phyloP scores from a whole-genome alignment of 306 rosid species.

The Crotalaria pallida region DNA sequence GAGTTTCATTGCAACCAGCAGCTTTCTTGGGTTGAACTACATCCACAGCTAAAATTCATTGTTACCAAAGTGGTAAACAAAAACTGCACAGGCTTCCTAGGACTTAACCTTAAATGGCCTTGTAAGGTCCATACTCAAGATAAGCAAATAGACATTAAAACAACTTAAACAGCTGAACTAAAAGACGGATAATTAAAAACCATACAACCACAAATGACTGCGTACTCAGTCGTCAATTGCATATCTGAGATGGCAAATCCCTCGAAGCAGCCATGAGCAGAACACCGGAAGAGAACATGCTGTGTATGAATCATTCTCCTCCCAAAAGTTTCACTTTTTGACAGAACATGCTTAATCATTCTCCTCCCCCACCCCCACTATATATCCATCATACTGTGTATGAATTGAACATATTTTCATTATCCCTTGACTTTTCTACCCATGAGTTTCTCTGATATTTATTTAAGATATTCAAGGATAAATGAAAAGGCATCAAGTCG shows the following conservation, averaged over 20 bases:
- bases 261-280: not conserved
- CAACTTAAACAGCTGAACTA: not conserved
- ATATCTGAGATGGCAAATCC: not conserved
- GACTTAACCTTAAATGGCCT: not conserved
- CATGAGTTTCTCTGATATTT: not conserved
- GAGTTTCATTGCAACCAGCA: not conserved
- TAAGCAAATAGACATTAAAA: not conserved
- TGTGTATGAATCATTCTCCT: no score
- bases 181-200: not conserved
- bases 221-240: not conserved
- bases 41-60: not conserved
- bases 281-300: not conserved
- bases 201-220: not conserved
- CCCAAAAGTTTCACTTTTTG: not conserved
- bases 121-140: not conserved
- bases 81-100: not conserved
- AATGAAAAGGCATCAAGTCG: constrained; percentile 16
- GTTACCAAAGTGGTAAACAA: not conserved
- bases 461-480: not conserved
- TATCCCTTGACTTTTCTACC: not conserved
- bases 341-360: not conserved
- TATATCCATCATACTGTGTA: not conserved
- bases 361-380: not conserved
- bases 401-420: not conserved
- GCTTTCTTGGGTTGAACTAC: not conserved